These are phyloP conservation scores for Coix lacrymajobi DNA, from an alignment of 176 grass and related monocot genomes.

Conservation along the genomic window DNA sequence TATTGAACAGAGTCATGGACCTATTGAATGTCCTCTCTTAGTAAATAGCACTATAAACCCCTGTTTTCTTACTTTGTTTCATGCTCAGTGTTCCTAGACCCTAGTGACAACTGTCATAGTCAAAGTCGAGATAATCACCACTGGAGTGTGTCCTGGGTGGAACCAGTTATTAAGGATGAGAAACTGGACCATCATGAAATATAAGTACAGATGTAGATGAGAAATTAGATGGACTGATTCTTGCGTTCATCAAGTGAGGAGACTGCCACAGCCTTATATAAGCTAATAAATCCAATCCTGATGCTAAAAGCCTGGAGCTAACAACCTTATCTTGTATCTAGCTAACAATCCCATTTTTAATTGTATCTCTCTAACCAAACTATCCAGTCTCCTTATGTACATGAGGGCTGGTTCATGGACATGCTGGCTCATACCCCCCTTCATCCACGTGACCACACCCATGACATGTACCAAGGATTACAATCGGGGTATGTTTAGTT, in stretches of 20 bases:
- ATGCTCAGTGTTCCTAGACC: not conserved
- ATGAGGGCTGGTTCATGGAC: not conserved
- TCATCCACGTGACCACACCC: not conserved
- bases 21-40: not conserved
- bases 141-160: not conserved
- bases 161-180: not conserved
- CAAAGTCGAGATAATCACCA: not conserved
- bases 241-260: not conserved
- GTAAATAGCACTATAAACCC: not conserved
- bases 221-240: not conserved
- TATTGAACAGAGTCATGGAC: not conserved
- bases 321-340: not conserved
- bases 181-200: not conserved
- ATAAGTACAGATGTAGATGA: not conserved
- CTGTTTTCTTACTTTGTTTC: not conserved
- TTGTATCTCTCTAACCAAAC: not conserved
- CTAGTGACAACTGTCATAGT: not conserved
- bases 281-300: not conserved
- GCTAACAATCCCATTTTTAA: not conserved
- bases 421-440: not conserved
- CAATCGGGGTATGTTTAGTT: not conserved
- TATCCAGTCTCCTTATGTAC: not conserved
- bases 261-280: not conserved
- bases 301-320: not conserved
- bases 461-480: not conserved